Evolutionary conservation across 208 protist genomes (phyloP).

Genomic region (Leishmania gerbilli): DNA sequence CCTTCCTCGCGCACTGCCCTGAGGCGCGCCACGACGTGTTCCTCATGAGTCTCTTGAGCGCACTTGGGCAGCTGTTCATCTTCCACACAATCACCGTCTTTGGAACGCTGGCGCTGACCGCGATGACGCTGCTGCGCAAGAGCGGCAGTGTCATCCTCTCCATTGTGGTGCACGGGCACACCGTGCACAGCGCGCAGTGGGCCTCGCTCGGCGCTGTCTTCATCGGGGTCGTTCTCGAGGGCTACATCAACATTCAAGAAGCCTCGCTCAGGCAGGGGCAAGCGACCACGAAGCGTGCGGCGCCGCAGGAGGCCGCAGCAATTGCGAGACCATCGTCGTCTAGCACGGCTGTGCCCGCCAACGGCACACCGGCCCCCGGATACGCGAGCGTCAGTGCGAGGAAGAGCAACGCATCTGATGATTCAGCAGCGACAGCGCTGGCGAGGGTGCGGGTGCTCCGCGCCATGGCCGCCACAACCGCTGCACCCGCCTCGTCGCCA

Average conservation of each 20-base stretch:
- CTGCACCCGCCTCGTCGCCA: not conserved
- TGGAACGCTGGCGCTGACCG: conserved; percentile 73
- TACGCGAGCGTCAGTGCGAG: not conserved
- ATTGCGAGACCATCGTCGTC: not conserved
- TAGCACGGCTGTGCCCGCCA: not conserved
- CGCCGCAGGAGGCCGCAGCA: not conserved
- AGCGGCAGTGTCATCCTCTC: conserved; percentile 77
- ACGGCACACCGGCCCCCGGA: not conserved
- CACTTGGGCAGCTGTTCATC: conserved; percentile 80
- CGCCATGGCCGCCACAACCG: not conserved
- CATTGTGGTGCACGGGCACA: conserved; percentile 72
- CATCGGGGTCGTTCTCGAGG: conserved; percentile 63
- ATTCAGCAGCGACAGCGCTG: not conserved
- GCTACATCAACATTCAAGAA: conserved; percentile 39
- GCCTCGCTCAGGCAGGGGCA: conserved; percentile 13
- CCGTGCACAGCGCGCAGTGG: conserved; percentile 55
- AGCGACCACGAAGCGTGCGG: not conserved
- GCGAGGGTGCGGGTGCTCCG: not conserved
- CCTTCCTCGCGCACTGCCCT: conserved; percentile 56
- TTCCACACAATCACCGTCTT: conserved; percentile 82
- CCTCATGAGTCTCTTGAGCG: conserved; percentile 69
- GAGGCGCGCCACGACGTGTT: conserved; percentile 62
- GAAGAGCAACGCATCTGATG: not conserved
- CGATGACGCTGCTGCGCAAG: conserved; percentile 86
- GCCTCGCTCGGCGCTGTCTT: conserved; percentile 55